Evolutionary conservation across 495 filamentous ascomycete genomes (phyloP), one percentile per base, ranked within the genome.

Genomic region (Daldinia loculata): DNA sequence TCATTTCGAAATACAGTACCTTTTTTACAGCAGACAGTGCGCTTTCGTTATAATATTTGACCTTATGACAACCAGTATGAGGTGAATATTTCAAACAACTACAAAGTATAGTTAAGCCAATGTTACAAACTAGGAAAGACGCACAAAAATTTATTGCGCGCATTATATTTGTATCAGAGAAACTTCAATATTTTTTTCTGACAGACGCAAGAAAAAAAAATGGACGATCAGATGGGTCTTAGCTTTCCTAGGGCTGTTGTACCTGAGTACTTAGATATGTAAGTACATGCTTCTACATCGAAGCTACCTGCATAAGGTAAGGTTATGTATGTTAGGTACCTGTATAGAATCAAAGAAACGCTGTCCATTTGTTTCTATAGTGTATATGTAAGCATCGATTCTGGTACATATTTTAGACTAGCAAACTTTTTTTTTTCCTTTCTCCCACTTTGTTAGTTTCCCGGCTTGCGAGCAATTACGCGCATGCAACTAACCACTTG

Each of bases 361-460:
- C 0, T 22, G 8, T 58, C 41, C 26, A 15, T 56, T 50, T 39
- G 36, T 30, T 59, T 69, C 56, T 50, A 24, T 52, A 38, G 29
- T n/a, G n/a, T 41, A 63, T 50, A 38, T 45, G 58, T 59, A 39
- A 30, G 27, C 24, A 53, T 14, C 12, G 12, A 15, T 53, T 30
- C 15, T 27, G 24, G 14, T 30, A 48, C 6, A 0, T 48, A 30
- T 53, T 53, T 30, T 56, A 61, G 56, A 58, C 61, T 41, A 73
- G 70, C 70, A 73, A 73, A 73, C 70, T 69, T 73, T 73, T 72
- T 32, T 26, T 36, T 56, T 51, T 32, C 9, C 29, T 38, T 39
- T 27, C 53, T 58, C 19, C n/a, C 12, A 22, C 39, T 48, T 51
- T 30, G 27, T 59, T 73, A 14, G 59, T 66, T 66, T 52, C 26